Base-by-base conservation (phyloP, 129 eudicot species). In the Mikania micrantha region DNA sequence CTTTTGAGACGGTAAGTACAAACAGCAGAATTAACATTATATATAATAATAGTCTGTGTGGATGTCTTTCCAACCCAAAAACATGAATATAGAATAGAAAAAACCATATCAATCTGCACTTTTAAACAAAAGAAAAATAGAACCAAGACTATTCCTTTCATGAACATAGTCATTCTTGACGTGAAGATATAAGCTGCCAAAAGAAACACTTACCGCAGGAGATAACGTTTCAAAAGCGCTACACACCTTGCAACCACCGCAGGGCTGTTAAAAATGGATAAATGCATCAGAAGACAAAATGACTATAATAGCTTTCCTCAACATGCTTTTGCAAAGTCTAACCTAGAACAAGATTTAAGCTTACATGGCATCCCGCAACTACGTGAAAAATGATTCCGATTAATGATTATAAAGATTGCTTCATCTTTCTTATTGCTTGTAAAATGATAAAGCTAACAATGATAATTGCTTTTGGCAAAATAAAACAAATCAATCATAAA, bases 201-300 rank as follows among this genome's bases (percentile, higher is more conserved):
- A 75, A 25, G 38, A 68, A 76, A 60, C 42, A 73, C 80, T 13
- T 70, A 82, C 91, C 91, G 73, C 34, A 90, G 59, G 38, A 90
- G 91, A 81, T 87, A 84, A 41, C 97, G 85, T 40, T 87, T 90
- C 67, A 90, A 71, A 69, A 90, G 97, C 10, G 95, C 87, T 72
- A 90, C 91, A 73, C 97, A 90, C 79, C 97, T 84, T 68, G 85
- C 88, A 67, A 90, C 97, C 65, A 90, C 97, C 22, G 97, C 97
- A 8, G 97, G 97, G 74, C 97, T 90, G 91, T 73, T 57, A 52
- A 63, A 76, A 58, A 61, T 28, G 66, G 39, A 56, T 62, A 77
- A 63, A 29, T 35, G 53, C 66, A 47, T 82, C 53, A 85, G 76
- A 42, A 31, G 62, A n/a, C 17, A 67, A 73, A 15, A 70, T 24